A percentile compares a stretch with the other conserved stretches of the same genome.
Evolutionary conservation across 2,329 filamentous ascomycete genomes (phyloP).

Genomic region (Ceratocystis diversiconidia): DNA sequence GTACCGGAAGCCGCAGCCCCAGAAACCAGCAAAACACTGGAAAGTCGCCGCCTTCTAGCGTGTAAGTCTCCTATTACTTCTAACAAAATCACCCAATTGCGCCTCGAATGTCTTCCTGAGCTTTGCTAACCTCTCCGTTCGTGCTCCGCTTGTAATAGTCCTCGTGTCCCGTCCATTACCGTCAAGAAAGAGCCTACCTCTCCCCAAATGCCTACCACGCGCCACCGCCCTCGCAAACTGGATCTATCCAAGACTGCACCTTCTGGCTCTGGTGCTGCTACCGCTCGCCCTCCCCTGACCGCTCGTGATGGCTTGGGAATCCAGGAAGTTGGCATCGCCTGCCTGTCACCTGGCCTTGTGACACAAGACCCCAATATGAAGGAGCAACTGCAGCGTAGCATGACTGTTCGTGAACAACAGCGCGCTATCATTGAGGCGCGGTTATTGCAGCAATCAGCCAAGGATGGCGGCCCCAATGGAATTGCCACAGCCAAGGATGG

Average conservation of each 20-base stretch:
- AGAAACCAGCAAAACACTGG: slow-evolving; percentile 24
- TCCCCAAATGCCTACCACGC: slow-evolving; percentile 58
- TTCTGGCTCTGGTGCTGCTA: slow-evolving; percentile 38
- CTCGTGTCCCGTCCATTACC: slow-evolving; percentile 59
- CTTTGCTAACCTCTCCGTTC: slow-evolving; percentile 18
- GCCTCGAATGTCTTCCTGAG: not conserved
- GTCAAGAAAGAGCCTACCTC: slow-evolving; percentile 95
- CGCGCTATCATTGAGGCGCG: slow-evolving; percentile 87
- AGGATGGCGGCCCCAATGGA: slow-evolving; percentile 44
- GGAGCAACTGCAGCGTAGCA: slow-evolving; percentile 84
- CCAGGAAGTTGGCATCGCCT: slow-evolving; percentile 86
- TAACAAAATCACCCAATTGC: slow-evolving; percentile 12
- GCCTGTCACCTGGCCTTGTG: slow-evolving; percentile 86
- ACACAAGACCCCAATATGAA: slow-evolving; percentile 95
- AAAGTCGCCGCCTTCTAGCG: slow-evolving; percentile 45
- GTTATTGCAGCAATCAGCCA: slow-evolving; percentile 71
- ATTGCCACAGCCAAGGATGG: slow-evolving; percentile 32
- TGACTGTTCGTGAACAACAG: slow-evolving; percentile 87
- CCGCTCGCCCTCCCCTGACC: slow-evolving; percentile 59
- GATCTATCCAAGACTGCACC: slow-evolving; percentile 56
- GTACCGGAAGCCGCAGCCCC: slow-evolving; percentile 19
- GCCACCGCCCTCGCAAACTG: slow-evolving; percentile 62
- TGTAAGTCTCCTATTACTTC: slow-evolving; percentile 34
- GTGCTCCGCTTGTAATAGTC: slow-evolving; percentile 35
- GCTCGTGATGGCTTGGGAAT: slow-evolving; percentile 67